Evolutionary conservation across 2,329 filamentous ascomycete species (phyloP).

Genomic region (Fonsecaea pedrosoi): DNA sequence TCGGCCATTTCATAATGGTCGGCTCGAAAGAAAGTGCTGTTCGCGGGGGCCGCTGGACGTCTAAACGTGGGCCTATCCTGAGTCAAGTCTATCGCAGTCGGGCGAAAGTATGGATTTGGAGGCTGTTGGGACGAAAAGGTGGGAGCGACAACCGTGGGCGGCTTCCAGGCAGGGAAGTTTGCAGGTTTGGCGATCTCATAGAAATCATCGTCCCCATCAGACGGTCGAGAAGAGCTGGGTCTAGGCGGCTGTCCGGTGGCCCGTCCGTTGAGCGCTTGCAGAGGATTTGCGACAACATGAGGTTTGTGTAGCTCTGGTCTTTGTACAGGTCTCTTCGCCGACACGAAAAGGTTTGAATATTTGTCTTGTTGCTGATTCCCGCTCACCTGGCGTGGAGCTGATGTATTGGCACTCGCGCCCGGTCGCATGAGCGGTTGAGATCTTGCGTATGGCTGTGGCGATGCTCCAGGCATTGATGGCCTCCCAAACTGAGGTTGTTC

Average conservation of each 20-base stretch:
- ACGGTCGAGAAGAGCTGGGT: constrained; percentile 29
- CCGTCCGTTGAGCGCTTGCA: constrained; percentile 36
- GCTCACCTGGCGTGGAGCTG: constrained; percentile 29
- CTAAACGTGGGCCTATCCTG: constrained; percentile 34
- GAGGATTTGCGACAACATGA: constrained; percentile 29
- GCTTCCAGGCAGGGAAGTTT: constrained; percentile 55
- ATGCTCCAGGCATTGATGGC: constrained; percentile 60
- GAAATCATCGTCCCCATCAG: constrained; percentile 42
- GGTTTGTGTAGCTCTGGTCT: constrained; percentile 37
- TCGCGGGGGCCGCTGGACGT: constrained; percentile 56
- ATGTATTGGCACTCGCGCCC: constrained; percentile 31
- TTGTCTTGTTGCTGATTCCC: constrained; percentile 33
- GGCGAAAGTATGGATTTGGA: constrained; percentile 47
- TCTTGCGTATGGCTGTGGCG: constrained; percentile 52
- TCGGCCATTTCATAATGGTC: constrained; percentile 62
- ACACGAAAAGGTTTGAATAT: constrained; percentile 38
- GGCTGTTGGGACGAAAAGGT: constrained; percentile 58
- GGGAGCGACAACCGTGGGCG: constrained; percentile 59
- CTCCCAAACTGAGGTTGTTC: constrained; percentile 63
- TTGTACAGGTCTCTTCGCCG: constrained; percentile 32
- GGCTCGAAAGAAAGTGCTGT: constrained; percentile 48
- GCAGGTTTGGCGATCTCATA: constrained; percentile 57
- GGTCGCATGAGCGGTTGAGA: constrained; percentile 56
- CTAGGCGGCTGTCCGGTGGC: constrained; percentile 38
- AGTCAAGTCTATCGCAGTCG: constrained; percentile 59